Percentiles rank a stretch among this genome's conserved stretches.
phyloP scores from a whole-genome alignment of 352 stramenopile genomes.

The Pythium plurisporium region DNA sequence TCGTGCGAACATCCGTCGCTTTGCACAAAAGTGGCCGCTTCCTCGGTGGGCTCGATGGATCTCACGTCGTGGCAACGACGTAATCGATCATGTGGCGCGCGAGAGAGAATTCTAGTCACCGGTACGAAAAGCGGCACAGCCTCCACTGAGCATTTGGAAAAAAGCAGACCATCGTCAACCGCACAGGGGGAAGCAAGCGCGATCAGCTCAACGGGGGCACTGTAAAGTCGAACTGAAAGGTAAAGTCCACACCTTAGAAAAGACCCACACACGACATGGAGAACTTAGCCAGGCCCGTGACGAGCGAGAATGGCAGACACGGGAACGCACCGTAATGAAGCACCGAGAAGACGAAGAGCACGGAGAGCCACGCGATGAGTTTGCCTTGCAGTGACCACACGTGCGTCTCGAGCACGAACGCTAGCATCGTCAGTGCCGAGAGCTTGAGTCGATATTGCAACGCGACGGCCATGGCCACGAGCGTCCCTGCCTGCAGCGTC shows the following conservation, averaged over 20 bases:
- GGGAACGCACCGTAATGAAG: constrained; percentile 13
- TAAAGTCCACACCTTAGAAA: neutral
- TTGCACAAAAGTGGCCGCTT: too few species aligned
- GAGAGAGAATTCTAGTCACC: too few species aligned
- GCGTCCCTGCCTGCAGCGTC: neutral
- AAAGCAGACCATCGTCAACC: too few species aligned
- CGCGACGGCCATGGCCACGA: neutral
- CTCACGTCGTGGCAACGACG: too few species aligned
- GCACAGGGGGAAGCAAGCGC: neutral
- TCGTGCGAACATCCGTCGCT: too few species aligned
- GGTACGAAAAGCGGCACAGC: too few species aligned
- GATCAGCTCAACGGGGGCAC: neutral
- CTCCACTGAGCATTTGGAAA: too few species aligned
- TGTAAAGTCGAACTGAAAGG: neutral
- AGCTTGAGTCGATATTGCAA: constrained; percentile 4
- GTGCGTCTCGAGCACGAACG: constrained; percentile 15
- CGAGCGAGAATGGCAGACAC: neutral
- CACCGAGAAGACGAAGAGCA: constrained; percentile 14
- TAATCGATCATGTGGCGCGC: too few species aligned
- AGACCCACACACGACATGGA: neutral
- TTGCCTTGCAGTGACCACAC: constrained; percentile 12
- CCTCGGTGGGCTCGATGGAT: too few species aligned
- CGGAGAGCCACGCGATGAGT: constrained; percentile 11
- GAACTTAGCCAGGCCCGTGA: too few species aligned
- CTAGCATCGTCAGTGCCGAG: constrained; percentile 5